A percentile compares a stretch with the other conserved stretches of the same genome.
phyloP scores from a whole-genome alignment of 345 rosid genomes.

The Salix udensis region DNA sequence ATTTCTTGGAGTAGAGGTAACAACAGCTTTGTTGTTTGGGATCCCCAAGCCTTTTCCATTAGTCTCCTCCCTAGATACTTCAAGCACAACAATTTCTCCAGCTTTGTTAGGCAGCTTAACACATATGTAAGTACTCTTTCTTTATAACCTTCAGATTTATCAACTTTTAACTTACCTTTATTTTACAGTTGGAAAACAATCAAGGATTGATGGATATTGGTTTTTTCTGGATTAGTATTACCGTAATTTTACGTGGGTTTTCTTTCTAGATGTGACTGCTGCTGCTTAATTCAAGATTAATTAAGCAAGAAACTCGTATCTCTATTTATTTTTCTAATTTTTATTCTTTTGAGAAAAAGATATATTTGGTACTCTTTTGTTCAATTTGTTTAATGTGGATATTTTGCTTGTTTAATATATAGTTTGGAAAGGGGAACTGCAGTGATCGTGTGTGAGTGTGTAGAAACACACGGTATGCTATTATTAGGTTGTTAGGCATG shows the following conservation, averaged over 20 bases:
- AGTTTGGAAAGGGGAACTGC: neutral
- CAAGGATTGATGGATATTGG: too few relatives aligned
- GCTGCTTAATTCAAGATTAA: constrained; percentile 1
- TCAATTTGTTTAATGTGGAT: constrained; percentile 11
- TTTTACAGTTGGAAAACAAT: neutral
- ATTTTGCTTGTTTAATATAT: constrained; percentile 12
- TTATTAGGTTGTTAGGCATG: constrained; percentile 3
- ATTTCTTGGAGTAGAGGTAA: constrained; percentile 68
- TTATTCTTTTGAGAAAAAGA: neutral
- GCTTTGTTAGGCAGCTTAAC: constrained; percentile 38
- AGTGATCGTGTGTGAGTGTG: constrained; percentile 1
- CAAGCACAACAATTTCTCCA: constrained; percentile 35
- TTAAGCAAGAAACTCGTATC: constrained; percentile 1
- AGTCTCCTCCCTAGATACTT: constrained; percentile 31
- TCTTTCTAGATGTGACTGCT: constrained; percentile 5
- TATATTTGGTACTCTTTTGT: neutral
- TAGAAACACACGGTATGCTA: neutral
- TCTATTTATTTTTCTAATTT: neutral
- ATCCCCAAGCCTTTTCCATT: constrained; percentile 42
- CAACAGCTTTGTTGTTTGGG: constrained; percentile 71
- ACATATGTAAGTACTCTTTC: constrained; percentile 24
- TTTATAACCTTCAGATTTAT: neutral
- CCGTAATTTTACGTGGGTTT: constrained; percentile 1
- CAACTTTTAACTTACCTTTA: neutral
- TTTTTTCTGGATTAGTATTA: neutral